Percentiles rank a stretch among this genome's conserved stretches.
Conservation (phyloP, 2,329 filamentous ascomycete species). For the Botrytis tulipae region DNA sequence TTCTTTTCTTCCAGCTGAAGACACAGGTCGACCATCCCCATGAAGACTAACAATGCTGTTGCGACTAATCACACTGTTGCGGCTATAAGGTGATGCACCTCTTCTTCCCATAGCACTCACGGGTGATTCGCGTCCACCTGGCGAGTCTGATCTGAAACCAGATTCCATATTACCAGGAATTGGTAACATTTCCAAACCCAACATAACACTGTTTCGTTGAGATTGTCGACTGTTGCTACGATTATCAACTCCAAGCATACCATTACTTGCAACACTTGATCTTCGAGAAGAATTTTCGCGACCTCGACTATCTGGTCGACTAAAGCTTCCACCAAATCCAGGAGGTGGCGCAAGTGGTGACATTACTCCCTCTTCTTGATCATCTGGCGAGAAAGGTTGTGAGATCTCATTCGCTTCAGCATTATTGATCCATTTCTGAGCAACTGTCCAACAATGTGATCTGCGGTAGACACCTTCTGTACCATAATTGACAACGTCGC, state of each 20-base stretch:
- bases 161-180: conserved; percentile 25
- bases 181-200: conserved; percentile 36
- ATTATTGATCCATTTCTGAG: conserved; percentile 53
- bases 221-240: conserved; percentile 20
- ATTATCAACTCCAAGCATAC: neutral
- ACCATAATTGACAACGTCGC: conserved; percentile 59
- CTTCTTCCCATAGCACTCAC: conserved; percentile 8
- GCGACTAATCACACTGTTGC: conserved; percentile 5
- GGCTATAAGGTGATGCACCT: conserved; percentile 9
- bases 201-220: conserved; percentile 34
- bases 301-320: conserved; percentile 26
- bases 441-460: conserved; percentile 67
- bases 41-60: neutral
- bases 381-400: neutral
- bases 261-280: conserved; percentile 18
- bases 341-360: conserved; percentile 35
- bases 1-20: conserved; percentile 20
- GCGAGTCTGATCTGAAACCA: conserved; percentile 4
- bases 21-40: neutral
- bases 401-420: neutral
- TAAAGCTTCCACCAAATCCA: conserved; percentile 30
- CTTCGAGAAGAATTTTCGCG: conserved; percentile 21
- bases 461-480: conserved; percentile 67
- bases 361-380: conserved; percentile 15
- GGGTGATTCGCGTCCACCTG: conserved; percentile 4